Evolutionary conservation across 129 eudicot genomes (phyloP), one percentile per base, ranked within the genome.

Genomic region (Dittrichia graveolens): DNA sequence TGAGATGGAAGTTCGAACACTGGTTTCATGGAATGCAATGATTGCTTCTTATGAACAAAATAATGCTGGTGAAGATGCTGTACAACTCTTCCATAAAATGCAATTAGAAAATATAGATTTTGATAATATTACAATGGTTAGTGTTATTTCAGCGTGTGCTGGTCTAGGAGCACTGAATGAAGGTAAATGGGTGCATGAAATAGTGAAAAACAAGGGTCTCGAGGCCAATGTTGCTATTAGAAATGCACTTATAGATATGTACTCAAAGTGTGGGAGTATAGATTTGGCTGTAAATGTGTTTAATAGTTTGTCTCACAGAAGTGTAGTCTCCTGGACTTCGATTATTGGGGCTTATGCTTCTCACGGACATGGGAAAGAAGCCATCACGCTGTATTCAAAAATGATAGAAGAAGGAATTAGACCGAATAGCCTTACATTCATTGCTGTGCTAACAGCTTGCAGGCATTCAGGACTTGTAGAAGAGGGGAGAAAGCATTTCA

Each of bases 41-140:
- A 67, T 80, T 73, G 80, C 78, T 67, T 72, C 77, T 11, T 89
- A 85, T 67, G 87, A 82, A 62, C 84, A 82, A 61, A 85, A 82
- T n/a, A 76, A 72, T 16, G 77, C 74, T 37, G 55, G 73, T 54
- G 64, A 65, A 45, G 64, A 72, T 34, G 86, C 84, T 5, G 66
- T 78, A 6, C 65, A 73, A 71, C 76, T 84, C 62, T 84, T 84
- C 14, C 66, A 41, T 19, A 61, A 55, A 64, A 81, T 85, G 84
- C 76, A 39, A 77, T 18, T 9, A 62, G 71, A 77, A 40, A 65
- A 59, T 5, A 37, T 61, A 24, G 75, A 62, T 48, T 80, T 52
- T 35, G 88, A 84, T 52, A 49, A 43, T 18, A 82, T 85, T 71
- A 78, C 84, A 13, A 31, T 81, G 82, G 86, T 85, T 11, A 78